Conservation (phyloP, 208 protist species). For the Crithidia fasciculata region DNA sequence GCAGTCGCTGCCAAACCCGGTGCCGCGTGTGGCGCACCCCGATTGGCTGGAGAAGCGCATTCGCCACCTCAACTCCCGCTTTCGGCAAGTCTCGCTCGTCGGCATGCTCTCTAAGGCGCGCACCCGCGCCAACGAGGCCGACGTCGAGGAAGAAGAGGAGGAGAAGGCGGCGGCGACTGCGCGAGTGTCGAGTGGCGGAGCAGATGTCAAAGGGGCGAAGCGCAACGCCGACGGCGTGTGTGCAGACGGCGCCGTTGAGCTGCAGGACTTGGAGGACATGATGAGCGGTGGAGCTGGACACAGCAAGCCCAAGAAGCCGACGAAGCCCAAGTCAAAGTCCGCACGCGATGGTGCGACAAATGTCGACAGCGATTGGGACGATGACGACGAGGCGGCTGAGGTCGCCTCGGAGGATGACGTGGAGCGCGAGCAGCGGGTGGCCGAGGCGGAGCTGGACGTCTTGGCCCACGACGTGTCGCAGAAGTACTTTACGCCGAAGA, state of each 20-base stretch:
- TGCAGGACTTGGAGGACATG: constrained; percentile 73
- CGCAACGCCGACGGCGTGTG: background rate
- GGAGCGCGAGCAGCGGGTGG: constrained; percentile 53
- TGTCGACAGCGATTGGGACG: constrained; percentile 39
- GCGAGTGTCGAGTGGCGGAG: background rate
- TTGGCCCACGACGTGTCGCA: constrained; percentile 46
- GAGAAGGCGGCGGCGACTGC: constrained; percentile 2
- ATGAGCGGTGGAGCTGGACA: background rate
- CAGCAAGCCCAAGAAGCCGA: background rate
- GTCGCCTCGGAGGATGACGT: constrained; percentile 57
- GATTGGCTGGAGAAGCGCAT: constrained; percentile 97
- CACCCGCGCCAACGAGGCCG: background rate
- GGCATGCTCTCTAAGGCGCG: constrained; percentile 56
- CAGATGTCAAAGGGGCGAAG: background rate
- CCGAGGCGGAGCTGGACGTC: constrained; percentile 51
- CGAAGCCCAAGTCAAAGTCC: background rate
- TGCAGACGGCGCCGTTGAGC: background rate
- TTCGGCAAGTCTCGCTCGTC: constrained; percentile 68
- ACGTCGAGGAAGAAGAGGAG: constrained; percentile 10
- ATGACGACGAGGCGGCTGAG: constrained; percentile 35
- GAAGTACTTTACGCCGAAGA: constrained; percentile 78
- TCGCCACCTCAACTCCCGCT: constrained; percentile 80
- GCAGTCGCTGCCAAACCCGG: constrained; percentile 97
- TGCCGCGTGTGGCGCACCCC: constrained; percentile 97
- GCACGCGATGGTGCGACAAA: background rate